phyloP scores from a whole-genome alignment of 805 yeast species.

The Pichia deserticola region DNA sequence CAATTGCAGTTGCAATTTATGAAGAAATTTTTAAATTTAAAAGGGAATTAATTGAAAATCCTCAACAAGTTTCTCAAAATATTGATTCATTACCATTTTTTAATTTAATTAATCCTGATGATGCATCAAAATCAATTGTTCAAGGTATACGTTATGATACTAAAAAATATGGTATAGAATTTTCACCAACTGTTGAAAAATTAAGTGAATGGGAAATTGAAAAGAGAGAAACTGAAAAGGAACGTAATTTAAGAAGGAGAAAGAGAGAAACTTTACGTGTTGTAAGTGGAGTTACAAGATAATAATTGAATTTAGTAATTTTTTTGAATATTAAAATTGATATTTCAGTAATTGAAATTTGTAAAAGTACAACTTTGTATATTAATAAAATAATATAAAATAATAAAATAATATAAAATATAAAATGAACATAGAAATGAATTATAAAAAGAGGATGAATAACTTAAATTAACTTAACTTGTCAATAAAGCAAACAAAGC shows the following conservation, averaged over 20 bases:
- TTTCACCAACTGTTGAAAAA: slow-evolving; percentile 85
- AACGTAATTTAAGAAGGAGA: slow-evolving; percentile 81
- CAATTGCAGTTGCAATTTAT: slow-evolving; percentile 80
- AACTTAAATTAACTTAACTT: no score
- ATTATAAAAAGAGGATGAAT: no score
- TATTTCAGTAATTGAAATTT: no score
- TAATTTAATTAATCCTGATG: slow-evolving; percentile 27
- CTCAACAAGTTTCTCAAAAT: slow-evolving; percentile 28
- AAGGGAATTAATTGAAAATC: slow-evolving; percentile 66
- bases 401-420: no score
- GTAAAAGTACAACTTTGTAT: not conserved
- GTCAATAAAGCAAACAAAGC: no score
- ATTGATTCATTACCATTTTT: slow-evolving; percentile 30
- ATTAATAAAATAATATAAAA: not conserved
- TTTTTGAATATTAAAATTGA: not conserved
- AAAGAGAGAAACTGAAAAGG: slow-evolving; percentile 90
- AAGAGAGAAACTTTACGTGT: slow-evolving; percentile 85
- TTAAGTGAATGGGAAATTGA: slow-evolving; percentile 91
- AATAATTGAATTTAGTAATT: not conserved
- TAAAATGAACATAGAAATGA: no score
- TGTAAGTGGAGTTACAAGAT: slow-evolving; percentile 11
- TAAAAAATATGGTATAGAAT: slow-evolving; percentile 69
- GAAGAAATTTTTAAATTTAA: slow-evolving; percentile 72
- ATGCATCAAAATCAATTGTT: slow-evolving; percentile 14
- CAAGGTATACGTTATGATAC: slow-evolving; percentile 61